Percentiles rank a stretch among this genome's conserved stretches.
Conservation (phyloP, 768 basidiomycete genomes). For the Leccinum variicolor region DNA sequence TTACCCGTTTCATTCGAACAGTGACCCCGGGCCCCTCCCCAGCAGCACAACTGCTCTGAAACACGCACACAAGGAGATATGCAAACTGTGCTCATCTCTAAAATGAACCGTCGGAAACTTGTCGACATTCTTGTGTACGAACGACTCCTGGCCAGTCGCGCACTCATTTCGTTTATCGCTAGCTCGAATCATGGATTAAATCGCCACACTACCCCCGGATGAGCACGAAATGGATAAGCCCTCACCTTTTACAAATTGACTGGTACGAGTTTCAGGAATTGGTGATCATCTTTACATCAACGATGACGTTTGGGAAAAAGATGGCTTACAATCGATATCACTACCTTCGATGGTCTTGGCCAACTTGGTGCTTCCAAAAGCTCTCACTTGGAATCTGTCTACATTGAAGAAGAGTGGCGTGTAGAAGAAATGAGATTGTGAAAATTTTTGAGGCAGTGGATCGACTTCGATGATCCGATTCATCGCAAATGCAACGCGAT, state of each 20-base stretch:
- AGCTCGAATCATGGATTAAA: background rate
- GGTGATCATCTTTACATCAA: slow-evolving; percentile 2
- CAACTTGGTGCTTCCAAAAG: background rate
- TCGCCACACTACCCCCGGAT: background rate
- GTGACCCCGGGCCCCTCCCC: background rate
- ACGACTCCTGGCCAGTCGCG: too few species aligned
- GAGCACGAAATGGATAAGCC: background rate
- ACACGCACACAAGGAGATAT: background rate
- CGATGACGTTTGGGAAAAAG: background rate
- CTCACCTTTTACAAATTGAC: background rate
- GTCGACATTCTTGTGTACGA: too few species aligned
- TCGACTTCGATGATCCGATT: background rate
- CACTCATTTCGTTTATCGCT: too few species aligned
- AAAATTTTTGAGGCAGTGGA: background rate
- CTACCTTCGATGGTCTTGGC: background rate
- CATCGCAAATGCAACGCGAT: background rate
- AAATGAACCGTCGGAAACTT: too few species aligned
- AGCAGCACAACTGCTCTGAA: background rate
- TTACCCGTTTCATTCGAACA: background rate
- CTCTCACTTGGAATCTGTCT: background rate
- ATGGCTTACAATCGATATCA: background rate
- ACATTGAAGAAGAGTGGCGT: background rate
- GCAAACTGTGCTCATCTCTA: too few species aligned
- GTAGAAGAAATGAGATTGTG: too few species aligned
- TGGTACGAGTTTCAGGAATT: background rate